Conservation (phyloP, 495 filamentous ascomycete species). For the Talaromyces borbonicus region DNA sequence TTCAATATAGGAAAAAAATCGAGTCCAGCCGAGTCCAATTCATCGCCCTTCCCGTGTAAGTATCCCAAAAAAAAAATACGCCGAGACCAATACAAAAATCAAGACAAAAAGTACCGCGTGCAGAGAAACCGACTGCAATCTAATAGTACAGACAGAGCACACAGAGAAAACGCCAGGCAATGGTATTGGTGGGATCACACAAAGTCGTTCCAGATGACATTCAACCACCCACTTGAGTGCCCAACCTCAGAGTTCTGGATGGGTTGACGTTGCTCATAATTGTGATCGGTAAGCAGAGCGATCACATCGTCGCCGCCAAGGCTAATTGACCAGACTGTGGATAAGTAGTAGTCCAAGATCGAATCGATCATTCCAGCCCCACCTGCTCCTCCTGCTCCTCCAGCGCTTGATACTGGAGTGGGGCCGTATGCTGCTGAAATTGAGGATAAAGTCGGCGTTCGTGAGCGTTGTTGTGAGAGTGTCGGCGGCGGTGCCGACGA, state of each 20-base stretch:
- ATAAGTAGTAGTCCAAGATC: slow-evolving; percentile 11
- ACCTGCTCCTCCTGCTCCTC: too few species aligned
- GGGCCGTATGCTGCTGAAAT: slow-evolving; percentile 12
- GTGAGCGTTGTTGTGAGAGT: slow-evolving; percentile 9
- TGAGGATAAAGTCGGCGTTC: too few species aligned
- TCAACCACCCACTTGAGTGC: slow-evolving; percentile 32
- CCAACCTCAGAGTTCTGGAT: slow-evolving; percentile 27
- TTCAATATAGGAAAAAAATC: too few species aligned
- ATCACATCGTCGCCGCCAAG: slow-evolving; percentile 39
- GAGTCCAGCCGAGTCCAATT: too few species aligned
- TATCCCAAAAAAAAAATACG: too few species aligned
- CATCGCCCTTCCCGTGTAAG: too few species aligned
- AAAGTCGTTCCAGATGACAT: slow-evolving; percentile 31
- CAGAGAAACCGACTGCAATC: too few species aligned
- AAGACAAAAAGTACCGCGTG: too few species aligned
- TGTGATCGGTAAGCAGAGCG: slow-evolving; percentile 36
- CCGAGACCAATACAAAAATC: too few species aligned
- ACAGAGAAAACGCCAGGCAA: too few species aligned
- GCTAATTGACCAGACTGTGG: slow-evolving; percentile 25
- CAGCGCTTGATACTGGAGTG: background rate
- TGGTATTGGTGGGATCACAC: too few species aligned
- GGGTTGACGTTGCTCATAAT: slow-evolving; percentile 26
- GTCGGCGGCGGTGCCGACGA: slow-evolving; percentile 17
- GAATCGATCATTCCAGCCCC: background rate
- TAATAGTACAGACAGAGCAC: slow-evolving; percentile 1